phyloP scores from a whole-genome alignment of 495 filamentous ascomycete genomes.

The Penicillium maclennaniae region DNA sequence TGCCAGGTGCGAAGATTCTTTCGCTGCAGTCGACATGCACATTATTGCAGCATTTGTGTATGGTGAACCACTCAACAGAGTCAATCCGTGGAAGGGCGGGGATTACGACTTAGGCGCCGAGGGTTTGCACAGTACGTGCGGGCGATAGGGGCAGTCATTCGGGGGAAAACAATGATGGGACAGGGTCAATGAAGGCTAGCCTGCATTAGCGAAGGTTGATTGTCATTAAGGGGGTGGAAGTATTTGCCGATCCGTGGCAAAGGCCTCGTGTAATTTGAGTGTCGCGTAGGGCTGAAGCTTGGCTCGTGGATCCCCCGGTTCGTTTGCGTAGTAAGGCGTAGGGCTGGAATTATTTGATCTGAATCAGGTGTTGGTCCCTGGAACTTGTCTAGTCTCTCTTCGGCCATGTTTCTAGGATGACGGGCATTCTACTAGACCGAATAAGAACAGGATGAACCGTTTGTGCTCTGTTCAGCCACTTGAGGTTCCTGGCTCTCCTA shows the following conservation, averaged over 20 bases:
- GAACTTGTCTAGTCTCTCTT: neutral
- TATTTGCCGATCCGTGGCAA: conserved; percentile 8
- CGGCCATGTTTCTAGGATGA: no score
- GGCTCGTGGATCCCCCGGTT: conserved; percentile 9
- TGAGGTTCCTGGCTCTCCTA: no score
- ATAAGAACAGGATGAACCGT: neutral
- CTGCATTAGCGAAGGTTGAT: neutral
- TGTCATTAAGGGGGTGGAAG: neutral
- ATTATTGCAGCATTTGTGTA: neutral
- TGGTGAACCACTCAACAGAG: neutral
- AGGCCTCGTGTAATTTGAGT: conserved; percentile 2
- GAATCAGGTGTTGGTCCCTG: neutral
- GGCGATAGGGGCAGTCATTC: neutral
- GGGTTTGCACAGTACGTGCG: neutral
- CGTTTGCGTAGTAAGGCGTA: neutral
- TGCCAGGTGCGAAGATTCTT: neutral
- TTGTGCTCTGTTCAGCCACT: neutral
- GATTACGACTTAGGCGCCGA: neutral
- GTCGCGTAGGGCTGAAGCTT: conserved; percentile 29
- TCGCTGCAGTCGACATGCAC: neutral
- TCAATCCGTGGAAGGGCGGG: neutral
- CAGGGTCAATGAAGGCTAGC: neutral
- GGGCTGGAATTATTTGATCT: neutral
- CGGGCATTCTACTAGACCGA: neutral
- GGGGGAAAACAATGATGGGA: neutral